A percentile compares a stretch with the other conserved stretches of the same genome.
These are phyloP conservation scores for Talaromyces adpressus DNA, from an alignment of 495 filamentous ascomycete genomes.

Conservation along the genomic window DNA sequence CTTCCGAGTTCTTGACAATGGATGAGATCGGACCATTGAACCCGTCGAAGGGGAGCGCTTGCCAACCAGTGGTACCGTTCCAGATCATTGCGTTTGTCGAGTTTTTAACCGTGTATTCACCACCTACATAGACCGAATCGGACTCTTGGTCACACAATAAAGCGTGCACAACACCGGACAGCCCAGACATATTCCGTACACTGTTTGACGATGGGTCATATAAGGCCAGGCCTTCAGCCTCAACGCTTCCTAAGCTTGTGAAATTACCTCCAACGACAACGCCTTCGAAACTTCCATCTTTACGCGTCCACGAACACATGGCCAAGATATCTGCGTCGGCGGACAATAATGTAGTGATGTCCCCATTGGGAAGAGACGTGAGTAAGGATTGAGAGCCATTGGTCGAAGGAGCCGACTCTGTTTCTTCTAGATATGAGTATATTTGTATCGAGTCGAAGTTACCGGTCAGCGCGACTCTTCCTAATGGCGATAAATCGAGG, in stretches of 20 bases:
- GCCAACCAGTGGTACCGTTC: conserved; percentile 63
- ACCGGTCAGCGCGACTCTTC: conserved; percentile 78
- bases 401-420: conserved; percentile 52
- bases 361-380: conserved; percentile 77
- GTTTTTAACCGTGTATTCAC: conserved; percentile 69
- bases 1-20: conserved; percentile 70
- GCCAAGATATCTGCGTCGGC: conserved; percentile 77
- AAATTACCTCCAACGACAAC: conserved; percentile 92
- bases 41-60: conserved; percentile 80
- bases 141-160: conserved; percentile 78
- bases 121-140: conserved; percentile 84
- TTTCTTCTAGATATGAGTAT: conserved; percentile 77
- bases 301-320: conserved; percentile 75
- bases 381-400: conserved; percentile 81
- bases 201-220: conserved; percentile 62
- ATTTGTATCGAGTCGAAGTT: conserved; percentile 89
- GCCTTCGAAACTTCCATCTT: conserved; percentile 59
- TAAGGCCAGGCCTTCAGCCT: conserved; percentile 73
- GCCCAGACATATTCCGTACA: conserved; percentile 65
- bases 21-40: conserved; percentile 91
- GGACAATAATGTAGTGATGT: conserved; percentile 61
- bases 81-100: conserved; percentile 87
- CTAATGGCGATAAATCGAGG: conserved; percentile 74
- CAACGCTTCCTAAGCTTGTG: conserved; percentile 73
- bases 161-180: conserved; percentile 73